Evolutionary conservation across 176 grass and related monocot species (phyloP).

Genomic region (Pontederia paniculata): DNA sequence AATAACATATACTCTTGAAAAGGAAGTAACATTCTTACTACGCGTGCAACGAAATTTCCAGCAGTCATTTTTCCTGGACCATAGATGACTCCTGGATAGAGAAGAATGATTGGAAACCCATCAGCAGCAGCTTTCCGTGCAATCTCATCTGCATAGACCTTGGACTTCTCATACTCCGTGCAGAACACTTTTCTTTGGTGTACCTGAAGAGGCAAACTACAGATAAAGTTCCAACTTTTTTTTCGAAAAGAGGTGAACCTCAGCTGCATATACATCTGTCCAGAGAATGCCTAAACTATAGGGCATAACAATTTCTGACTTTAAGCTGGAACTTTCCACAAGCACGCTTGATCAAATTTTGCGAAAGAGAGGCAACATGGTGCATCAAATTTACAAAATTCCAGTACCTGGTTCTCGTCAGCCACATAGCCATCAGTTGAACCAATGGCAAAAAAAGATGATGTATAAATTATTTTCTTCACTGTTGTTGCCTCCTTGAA

Average conservation of each 20-base stretch:
- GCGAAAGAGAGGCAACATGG: not conserved
- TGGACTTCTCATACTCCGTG: constrained; percentile 97
- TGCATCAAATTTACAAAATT: not conserved
- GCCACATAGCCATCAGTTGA: constrained; percentile 63
- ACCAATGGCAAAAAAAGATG: constrained; percentile 73
- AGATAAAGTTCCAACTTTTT: not conserved
- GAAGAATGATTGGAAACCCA: constrained; percentile 54
- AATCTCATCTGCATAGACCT: constrained; percentile 57
- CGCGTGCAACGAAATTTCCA: constrained; percentile 70
- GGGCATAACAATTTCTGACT: too few species aligned
- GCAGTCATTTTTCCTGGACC: constrained; percentile 71
- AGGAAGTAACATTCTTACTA: constrained; percentile 41
- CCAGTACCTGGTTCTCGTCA: constrained; percentile 73
- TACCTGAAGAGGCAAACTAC: constrained; percentile 35
- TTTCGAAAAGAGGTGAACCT: not conserved
- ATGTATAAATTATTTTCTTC: constrained; percentile 79
- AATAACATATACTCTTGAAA: not conserved
- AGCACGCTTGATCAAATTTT: too few species aligned
- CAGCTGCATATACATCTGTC: too few species aligned
- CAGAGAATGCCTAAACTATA: too few species aligned
- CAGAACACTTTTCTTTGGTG: constrained; percentile 69
- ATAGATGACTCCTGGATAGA: constrained; percentile 87
- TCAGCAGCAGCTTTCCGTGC: constrained; percentile 70
- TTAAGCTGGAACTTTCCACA: too few species aligned
- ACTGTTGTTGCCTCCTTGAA: constrained; percentile 45